Percentiles rank a stretch among this genome's conserved stretches.
phyloP scores from a whole-genome alignment of 192 early-diverging fungal genomes.

The Rhizoclosmatium globosum region DNA sequence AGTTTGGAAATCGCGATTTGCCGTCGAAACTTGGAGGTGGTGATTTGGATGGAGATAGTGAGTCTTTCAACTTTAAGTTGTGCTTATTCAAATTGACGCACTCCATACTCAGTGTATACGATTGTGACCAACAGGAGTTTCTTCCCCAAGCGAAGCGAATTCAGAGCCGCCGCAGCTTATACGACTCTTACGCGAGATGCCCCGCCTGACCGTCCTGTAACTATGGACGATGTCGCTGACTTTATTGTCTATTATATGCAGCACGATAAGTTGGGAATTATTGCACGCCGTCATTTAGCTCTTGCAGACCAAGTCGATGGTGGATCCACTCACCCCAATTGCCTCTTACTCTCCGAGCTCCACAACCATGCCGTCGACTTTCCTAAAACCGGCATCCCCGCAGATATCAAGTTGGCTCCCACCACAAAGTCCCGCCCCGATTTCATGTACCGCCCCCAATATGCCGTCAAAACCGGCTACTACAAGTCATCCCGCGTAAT shows the following conservation, averaged over 20 bases:
- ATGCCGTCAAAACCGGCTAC: constrained; percentile 3
- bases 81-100: constrained; percentile 56
- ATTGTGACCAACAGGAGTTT: constrained; percentile 22
- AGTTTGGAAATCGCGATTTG: constrained; percentile 70
- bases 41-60: constrained; percentile 81
- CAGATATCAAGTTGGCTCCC: constrained; percentile 50
- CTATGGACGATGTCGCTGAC: constrained; percentile 32
- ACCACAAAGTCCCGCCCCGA: constrained; percentile 60
- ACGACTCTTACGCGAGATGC: neutral
- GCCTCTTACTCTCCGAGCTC: constrained; percentile 39
- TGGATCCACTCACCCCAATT: constrained; percentile 26
- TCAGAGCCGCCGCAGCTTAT: constrained; percentile 22
- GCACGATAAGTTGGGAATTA: constrained; percentile 25
- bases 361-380: constrained; percentile 77
- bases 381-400: constrained; percentile 68
- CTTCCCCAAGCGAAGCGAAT: constrained; percentile 7
- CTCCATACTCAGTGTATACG: constrained; percentile 39
- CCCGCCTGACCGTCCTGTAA: constrained; percentile 11
- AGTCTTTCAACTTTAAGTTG: constrained; percentile 64
- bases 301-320: constrained; percentile 34
- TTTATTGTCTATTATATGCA: constrained; percentile 30
- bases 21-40: constrained; percentile 83
- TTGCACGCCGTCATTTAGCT: constrained; percentile 28
- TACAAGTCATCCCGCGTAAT: constrained; percentile 26
- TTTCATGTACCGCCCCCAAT: constrained; percentile 68